These are phyloP conservation scores for Dendrocalamus sinicus DNA, from an alignment of 176 grass and related monocot species.

Conservation along the genomic window DNA sequence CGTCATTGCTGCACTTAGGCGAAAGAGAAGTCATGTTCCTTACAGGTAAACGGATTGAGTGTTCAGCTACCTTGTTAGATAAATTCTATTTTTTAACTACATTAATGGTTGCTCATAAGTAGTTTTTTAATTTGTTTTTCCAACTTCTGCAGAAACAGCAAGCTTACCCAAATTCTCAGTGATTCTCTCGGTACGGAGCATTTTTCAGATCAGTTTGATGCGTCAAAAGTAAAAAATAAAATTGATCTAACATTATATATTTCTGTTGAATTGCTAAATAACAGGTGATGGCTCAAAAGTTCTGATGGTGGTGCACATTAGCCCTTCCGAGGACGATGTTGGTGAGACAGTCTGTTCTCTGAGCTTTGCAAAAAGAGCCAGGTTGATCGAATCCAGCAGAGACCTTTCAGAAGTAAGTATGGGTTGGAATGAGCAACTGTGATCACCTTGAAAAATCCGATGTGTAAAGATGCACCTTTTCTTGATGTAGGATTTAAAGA, in stretches of 20 bases:
- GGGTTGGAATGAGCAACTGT: neutral
- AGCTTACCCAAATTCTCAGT: conserved; percentile 92
- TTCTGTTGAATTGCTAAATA: conserved; percentile 30
- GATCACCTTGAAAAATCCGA: neutral
- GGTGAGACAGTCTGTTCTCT: conserved; percentile 80
- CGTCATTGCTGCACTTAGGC: conserved; percentile 85
- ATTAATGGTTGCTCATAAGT: conserved; percentile 5
- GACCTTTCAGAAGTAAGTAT: conserved; percentile 71
- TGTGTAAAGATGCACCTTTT: conserved; percentile 30
- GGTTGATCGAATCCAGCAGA: conserved; percentile 65
- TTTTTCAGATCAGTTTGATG: neutral
- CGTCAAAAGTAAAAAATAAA: neutral
- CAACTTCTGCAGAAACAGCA: conserved; percentile 76
- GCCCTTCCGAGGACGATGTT: conserved; percentile 71
- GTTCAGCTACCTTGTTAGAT: neutral
- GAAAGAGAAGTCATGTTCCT: conserved; percentile 81
- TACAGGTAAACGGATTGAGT: conserved; percentile 62
- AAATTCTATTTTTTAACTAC: neutral
- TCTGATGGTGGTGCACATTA: conserved; percentile 90
- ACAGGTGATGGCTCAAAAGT: conserved; percentile 81
- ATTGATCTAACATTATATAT: neutral
- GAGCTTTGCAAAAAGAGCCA: conserved; percentile 79
- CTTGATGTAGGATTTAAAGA: conserved; percentile 67
- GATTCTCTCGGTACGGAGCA: conserved; percentile 76
- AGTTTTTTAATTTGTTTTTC: conserved; percentile 12